Base-by-base conservation (phyloP, 352 stramenopile species). In the Blastocystis sp. region DNA sequence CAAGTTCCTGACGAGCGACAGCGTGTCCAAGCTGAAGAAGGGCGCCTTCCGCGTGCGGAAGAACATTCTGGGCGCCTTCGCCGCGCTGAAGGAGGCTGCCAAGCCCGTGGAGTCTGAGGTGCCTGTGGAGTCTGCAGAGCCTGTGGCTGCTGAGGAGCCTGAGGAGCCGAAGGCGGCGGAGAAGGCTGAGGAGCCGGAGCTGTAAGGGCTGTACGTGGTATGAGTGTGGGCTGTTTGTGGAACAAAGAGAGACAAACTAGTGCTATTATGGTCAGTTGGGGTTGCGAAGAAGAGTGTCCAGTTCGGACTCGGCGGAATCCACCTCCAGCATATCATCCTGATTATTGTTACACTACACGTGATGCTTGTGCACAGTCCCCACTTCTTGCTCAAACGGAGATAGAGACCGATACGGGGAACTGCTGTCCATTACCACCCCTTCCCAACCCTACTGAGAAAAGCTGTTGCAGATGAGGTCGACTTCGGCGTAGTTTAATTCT, bases 11-110 rank as follows among this genome's bases (percentile, higher is more conserved):
- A 60, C 1, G 7, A 77, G 62, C 56, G 77, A 78, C 23, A 61
- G 28, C 21, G 65, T 87, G 62, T 61, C n/a, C 11, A 77, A 74
- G 41, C 53, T 87, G 62, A 87, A 87, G 77, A 87, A 87, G 65
- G 77, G 62, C 48, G 62, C 77, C 10, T 87, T 87, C 56, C 60
- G 77, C 14, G 70, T 87, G 23, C 77, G 77, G 4, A 74, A 34
- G 34, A 87, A 87, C 43, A 59, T 87, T 52, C 77, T 87, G 38
- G 45, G 70, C n/a, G 65, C 62, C 10, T 87, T 87, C 61, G 23
- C 69, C 10, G 41, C 65, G 48, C 34, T 81, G 45, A 81, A 65
- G 11, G 38, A 21, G 2, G 69, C 23, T 9, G 38, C 21, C 17
- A 21, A 19, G 62, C 21, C 7, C 7, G 62, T 38, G 34, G 34